Percentiles rank a stretch among this genome's conserved stretches.
Evolutionary conservation across 2,329 filamentous ascomycete species (phyloP).

Genomic region (Botrytis paeoniae): DNA sequence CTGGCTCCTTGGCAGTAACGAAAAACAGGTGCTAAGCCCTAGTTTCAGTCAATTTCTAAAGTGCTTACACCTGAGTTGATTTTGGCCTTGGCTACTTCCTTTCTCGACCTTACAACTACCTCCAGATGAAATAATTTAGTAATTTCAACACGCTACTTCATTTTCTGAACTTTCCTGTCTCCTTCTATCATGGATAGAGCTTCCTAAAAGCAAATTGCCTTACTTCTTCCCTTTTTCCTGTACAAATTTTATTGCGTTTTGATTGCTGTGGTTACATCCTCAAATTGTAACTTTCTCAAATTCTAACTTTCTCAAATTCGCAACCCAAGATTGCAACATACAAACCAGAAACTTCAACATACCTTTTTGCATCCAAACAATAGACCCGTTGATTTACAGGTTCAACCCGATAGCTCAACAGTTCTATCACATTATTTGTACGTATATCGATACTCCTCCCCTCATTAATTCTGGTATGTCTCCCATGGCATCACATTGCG

Average conservation of each 20-base stretch:
- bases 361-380: neutral
- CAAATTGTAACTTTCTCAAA: neutral
- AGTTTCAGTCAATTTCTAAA: neutral
- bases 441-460: neutral
- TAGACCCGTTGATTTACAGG: neutral
- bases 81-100: neutral
- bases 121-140: conserved; percentile 1
- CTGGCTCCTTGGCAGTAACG: neutral
- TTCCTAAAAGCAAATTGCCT: neutral
- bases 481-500: neutral
- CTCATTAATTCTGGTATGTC: neutral
- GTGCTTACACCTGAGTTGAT: neutral
- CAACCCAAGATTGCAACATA: neutral
- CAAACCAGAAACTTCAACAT: neutral
- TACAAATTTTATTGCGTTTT: neutral
- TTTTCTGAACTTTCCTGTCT: neutral
- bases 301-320: neutral
- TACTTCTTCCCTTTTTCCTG: neutral
- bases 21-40: neutral
- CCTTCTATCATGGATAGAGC: conserved; percentile 7
- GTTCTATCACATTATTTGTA: neutral
- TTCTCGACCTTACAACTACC: neutral
- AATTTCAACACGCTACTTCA: neutral
- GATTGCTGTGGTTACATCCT: conserved; percentile 1
- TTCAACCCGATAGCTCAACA: neutral